Evolutionary conservation across 768 basidiomycete genomes (phyloP), one percentile per base, ranked within the genome.

Genomic region (Mrakia frigida): DNA sequence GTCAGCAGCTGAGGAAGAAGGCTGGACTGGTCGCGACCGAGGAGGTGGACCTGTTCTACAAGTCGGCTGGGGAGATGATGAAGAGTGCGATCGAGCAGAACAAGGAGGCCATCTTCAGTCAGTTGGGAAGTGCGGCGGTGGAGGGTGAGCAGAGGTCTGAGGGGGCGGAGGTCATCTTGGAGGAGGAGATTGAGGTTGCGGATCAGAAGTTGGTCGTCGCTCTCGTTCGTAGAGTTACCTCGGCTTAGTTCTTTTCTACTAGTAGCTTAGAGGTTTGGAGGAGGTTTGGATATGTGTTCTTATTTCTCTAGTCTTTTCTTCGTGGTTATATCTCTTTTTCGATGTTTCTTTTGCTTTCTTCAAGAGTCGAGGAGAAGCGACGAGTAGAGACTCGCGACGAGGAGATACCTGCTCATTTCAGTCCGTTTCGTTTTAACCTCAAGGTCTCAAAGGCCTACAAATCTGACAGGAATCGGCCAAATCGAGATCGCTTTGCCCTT

Each of bases 1-100:
- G 98, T 60, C 97, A 99, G 85, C 93, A 92, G 82, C 86, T 98
- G 77, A 87, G 97, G 80, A 99, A 99, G 86, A 93, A 94, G 84
- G 94, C 94, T 1, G 94, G 94, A 21, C 86, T 98, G 79, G 93
- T 94, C 84, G 91, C 96, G 28, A 94, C 94, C 10, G 97, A 99
- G 82, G 93, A 97, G 81, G 89, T 98, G 39, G 87, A 92, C 73
- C 88, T 97, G 56, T 95, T 90, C 84, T 94, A 94, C 85, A 84
- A 88, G 21, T 91, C 89, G 35, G 80, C 86, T 13, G 90, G 91
- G 16, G 85, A 85, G 31, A 91, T 91, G 61, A 74, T 78, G 65
- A 52, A 16, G 28, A 73, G 31, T 13, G 73, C 69, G 37, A 74
- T 78, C 46, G 46, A 43, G 31, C 78, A 76, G 21, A 81, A 94